A percentile compares a stretch with the other conserved stretches of the same genome.
These are phyloP conservation scores for Marasmius oreades DNA, from an alignment of 1,284 basidiomycete genomes.

Conservation along the genomic window DNA sequence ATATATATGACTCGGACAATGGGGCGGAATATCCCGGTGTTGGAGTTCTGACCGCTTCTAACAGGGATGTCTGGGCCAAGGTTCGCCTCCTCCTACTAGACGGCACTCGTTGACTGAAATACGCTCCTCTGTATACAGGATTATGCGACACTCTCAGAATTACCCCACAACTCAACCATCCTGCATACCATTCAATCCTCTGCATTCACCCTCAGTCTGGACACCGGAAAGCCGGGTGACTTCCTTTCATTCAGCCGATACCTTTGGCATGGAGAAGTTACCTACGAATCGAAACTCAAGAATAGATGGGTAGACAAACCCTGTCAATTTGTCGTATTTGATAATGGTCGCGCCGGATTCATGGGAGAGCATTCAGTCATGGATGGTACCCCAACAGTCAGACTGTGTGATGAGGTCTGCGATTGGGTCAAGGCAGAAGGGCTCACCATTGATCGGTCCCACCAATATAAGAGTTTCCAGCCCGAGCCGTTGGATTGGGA, in stretches of 20 bases:
- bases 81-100: slow-evolving; percentile 31
- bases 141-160: slow-evolving; percentile 54
- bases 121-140: slow-evolving; percentile 40
- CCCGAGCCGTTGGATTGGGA: slow-evolving; percentile 61
- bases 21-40: slow-evolving; percentile 62
- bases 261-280: slow-evolving; percentile 71
- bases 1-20: slow-evolving; percentile 66
- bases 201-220: slow-evolving; percentile 80
- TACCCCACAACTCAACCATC: slow-evolving; percentile 58
- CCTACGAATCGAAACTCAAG: slow-evolving; percentile 52
- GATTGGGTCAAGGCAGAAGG: slow-evolving; percentile 55
- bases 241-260: slow-evolving; percentile 59
- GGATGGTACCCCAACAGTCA: slow-evolving; percentile 67
- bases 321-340: slow-evolving; percentile 76
- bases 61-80: slow-evolving; percentile 84
- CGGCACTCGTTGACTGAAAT: not conserved
- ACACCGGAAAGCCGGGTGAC: slow-evolving; percentile 52
- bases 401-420: slow-evolving; percentile 72
- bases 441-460: slow-evolving; percentile 49
- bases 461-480: slow-evolving; percentile 19
- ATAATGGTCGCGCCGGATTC: slow-evolving; percentile 76
- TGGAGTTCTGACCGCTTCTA: slow-evolving; percentile 73
- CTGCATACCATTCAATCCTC: slow-evolving; percentile 77
- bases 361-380: slow-evolving; percentile 93
- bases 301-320: slow-evolving; percentile 86